These are phyloP conservation scores for Globisporangium nodosum DNA, from an alignment of 352 stramenopile species.

Conservation along the genomic window DNA sequence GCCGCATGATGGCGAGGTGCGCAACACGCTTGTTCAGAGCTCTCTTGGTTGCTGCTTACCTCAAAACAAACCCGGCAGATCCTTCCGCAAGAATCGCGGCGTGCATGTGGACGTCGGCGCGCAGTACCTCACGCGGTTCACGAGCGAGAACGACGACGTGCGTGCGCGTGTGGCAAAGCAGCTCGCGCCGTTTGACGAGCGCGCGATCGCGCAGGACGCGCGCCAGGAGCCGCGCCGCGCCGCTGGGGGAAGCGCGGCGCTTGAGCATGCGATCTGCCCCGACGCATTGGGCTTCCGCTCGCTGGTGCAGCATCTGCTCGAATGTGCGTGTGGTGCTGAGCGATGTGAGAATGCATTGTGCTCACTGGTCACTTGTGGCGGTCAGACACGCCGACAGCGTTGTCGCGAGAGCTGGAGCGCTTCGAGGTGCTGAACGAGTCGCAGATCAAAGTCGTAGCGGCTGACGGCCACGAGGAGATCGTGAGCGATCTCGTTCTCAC, in stretches of 20 bases:
- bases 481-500: constrained; percentile 67
- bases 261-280: constrained; percentile 35
- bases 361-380: background rate
- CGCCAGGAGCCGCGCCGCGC: constrained; percentile 19
- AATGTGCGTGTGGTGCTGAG: constrained; percentile 11
- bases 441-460: constrained; percentile 37
- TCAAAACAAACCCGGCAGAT: constrained; percentile 11
- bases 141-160: constrained; percentile 42
- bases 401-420: constrained; percentile 40
- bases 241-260: constrained; percentile 5
- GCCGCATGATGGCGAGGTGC: constrained; percentile 62
- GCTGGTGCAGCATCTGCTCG: constrained; percentile 47
- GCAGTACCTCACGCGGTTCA: constrained; percentile 62
- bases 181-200: constrained; percentile 40
- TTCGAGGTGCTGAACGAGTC: constrained; percentile 51
- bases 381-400: constrained; percentile 29
- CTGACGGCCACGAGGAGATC: constrained; percentile 36
- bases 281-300: constrained; percentile 43
- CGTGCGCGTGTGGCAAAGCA: constrained; percentile 25
- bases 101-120: constrained; percentile 64
- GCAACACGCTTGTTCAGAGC: background rate
- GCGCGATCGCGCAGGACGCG: constrained; percentile 43
- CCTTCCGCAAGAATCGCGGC: constrained; percentile 47
- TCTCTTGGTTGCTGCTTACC: background rate
- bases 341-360: background rate